Conservation (phyloP, 225 moss, liverwort and hornwort species). For the Sphagnum contortum region DNA sequence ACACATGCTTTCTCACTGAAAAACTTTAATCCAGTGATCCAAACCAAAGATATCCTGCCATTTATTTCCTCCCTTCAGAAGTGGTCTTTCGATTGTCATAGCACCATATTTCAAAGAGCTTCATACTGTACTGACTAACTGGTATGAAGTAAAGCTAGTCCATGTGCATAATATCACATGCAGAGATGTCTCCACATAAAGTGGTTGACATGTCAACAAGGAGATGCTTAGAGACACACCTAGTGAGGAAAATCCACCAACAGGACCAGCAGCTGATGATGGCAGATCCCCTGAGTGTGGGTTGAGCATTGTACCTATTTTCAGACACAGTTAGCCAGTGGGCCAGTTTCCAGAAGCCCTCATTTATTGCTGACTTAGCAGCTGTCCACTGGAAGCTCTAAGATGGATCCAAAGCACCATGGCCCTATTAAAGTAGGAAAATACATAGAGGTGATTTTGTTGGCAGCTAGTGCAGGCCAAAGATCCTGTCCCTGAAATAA, state of each 20-base stretch:
- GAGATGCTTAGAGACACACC: constrained; percentile 21
- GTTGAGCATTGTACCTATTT: constrained; percentile 90
- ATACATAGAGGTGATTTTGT: constrained; percentile 34
- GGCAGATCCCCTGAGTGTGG: constrained; percentile 75
- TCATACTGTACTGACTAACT: too few species aligned
- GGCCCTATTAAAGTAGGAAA: constrained; percentile 28
- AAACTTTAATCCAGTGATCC: too few species aligned
- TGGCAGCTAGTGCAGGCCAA: constrained; percentile 24
- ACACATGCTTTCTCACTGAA: too few species aligned
- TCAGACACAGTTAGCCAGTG: constrained; percentile 73
- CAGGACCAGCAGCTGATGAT: constrained; percentile 58
- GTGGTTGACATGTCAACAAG: too few species aligned
- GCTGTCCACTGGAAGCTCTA: constrained; percentile 47
- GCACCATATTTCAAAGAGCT: too few species aligned
- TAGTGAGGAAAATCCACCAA: constrained; percentile 67
- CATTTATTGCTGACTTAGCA: constrained; percentile 51
- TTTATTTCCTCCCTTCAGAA: too few species aligned
- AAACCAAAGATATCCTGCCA: too few species aligned
- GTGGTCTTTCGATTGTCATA: too few species aligned
- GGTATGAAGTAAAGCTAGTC: too few species aligned
- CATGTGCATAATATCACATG: too few species aligned
- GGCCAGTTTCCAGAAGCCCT: constrained; percentile 65
- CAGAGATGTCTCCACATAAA: too few species aligned
- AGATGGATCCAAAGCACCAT: constrained; percentile 32
- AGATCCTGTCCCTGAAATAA: constrained; percentile 40